These are phyloP conservation scores for Ganoderma resinaceum DNA, from an alignment of 1,284 basidiomycete species.

Conservation along the genomic window DNA sequence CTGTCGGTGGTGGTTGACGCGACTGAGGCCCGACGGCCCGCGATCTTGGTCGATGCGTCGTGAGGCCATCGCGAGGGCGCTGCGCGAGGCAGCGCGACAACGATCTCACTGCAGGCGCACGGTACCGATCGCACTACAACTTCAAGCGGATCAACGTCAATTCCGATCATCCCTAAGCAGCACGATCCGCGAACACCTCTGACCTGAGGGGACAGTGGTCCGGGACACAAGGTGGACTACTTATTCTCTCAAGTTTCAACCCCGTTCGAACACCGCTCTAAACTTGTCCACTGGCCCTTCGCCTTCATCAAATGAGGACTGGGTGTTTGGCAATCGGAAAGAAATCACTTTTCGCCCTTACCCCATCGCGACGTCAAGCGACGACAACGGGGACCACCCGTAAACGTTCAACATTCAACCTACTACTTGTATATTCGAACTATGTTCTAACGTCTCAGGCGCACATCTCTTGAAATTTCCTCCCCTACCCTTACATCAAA, in stretches of 20 bases:
- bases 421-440: no score
- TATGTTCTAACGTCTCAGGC: no score
- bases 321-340: neutral
- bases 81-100: neutral
- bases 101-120: slow-evolving; percentile 5
- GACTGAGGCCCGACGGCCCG: neutral
- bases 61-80: neutral
- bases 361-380: no score
- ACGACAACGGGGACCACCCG: no score
- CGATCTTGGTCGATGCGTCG: neutral
- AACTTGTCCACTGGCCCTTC: neutral
- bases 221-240: no score
- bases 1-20: neutral
- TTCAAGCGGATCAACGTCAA: neutral
- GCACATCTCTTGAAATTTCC: no score
- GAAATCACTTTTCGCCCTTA: no score
- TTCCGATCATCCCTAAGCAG: neutral
- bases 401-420: no score
- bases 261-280: no score
- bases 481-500: no score
- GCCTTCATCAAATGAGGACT: neutral
- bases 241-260: no score
- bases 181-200: neutral
- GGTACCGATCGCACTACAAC: neutral
- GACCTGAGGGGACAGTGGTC: neutral